Evolutionary conservation across 1,284 basidiomycete genomes (phyloP).

Genomic region (Athelia psychrophila): DNA sequence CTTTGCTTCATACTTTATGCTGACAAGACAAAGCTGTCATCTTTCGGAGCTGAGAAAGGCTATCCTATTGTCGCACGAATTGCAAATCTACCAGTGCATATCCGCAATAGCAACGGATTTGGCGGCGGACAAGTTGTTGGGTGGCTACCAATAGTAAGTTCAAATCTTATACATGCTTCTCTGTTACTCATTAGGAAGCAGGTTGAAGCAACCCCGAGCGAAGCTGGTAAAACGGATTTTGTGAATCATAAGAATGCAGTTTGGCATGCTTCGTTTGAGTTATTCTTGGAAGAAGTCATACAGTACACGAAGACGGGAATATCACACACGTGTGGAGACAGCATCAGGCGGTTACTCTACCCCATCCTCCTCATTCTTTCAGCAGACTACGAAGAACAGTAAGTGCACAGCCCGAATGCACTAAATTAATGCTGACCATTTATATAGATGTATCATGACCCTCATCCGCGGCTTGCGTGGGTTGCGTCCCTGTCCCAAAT

Average conservation of each 20-base stretch:
- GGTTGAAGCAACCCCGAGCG: slow-evolving; percentile 11
- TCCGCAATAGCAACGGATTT: slow-evolving; percentile 33
- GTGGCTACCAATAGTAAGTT: slow-evolving; percentile 40
- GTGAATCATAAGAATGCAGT: slow-evolving; percentile 23
- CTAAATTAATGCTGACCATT: neutral
- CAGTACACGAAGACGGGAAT: slow-evolving; percentile 15
- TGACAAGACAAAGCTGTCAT: slow-evolving; percentile 42
- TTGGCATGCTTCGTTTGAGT: slow-evolving; percentile 25
- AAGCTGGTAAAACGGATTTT: slow-evolving; percentile 14
- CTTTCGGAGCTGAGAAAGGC: slow-evolving; percentile 38
- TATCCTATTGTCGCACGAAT: slow-evolving; percentile 40
- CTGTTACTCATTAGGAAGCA: neutral
- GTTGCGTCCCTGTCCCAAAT: slow-evolving; percentile 30
- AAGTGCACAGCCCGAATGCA: slow-evolving; percentile 7
- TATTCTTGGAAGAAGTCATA: slow-evolving; percentile 15
- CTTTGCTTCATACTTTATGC: slow-evolving; percentile 35
- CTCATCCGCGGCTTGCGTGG: slow-evolving; percentile 27
- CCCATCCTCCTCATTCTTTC: slow-evolving; percentile 26
- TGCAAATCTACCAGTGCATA: slow-evolving; percentile 32
- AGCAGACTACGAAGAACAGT: slow-evolving; percentile 37
- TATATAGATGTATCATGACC: slow-evolving; percentile 24
- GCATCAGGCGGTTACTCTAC: slow-evolving; percentile 12
- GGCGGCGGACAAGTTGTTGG: slow-evolving; percentile 38
- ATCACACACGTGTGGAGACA: slow-evolving; percentile 17
- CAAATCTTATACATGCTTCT: neutral